These are phyloP conservation scores for Microcos paniculata DNA, from an alignment of 345 rosid species.

Conservation along the genomic window DNA sequence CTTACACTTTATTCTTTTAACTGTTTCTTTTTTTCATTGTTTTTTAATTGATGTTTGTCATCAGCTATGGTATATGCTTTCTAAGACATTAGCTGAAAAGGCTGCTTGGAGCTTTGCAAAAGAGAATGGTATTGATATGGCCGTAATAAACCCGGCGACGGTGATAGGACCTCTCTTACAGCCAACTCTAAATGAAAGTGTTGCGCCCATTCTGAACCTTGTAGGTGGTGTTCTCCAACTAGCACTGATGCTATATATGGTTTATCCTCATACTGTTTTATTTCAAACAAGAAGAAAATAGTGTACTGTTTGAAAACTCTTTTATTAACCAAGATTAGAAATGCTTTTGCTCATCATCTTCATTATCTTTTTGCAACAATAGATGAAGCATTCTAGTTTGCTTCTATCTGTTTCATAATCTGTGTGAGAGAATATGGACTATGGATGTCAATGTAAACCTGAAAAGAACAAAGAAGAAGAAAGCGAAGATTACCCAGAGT, in stretches of 20 bases:
- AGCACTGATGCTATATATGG: neutral
- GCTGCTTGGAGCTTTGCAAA: constrained; percentile 45
- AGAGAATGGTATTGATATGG: constrained; percentile 47
- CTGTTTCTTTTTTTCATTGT: too few relatives aligned
- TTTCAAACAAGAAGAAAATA: neutral
- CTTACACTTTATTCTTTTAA: too few relatives aligned
- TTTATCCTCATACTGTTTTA: neutral
- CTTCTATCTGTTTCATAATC: neutral
- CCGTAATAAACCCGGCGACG: constrained; percentile 35
- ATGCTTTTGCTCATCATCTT: too few relatives aligned
- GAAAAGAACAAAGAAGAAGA: too few relatives aligned
- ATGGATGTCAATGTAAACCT: neutral
- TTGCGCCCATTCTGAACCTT: constrained; percentile 16
- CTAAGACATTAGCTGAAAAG: constrained; percentile 47
- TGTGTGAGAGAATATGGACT: neutral
- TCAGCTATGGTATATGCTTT: constrained; percentile 44
- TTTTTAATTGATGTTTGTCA: too few relatives aligned
- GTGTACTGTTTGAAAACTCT: too few relatives aligned
- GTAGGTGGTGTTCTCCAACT: constrained; percentile 19
- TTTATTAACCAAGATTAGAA: too few relatives aligned
- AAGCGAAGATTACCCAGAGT: too few relatives aligned
- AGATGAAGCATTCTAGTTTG: neutral
- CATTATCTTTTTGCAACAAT: neutral
- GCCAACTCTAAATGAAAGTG: constrained; percentile 40
- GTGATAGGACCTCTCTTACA: constrained; percentile 46